Evolutionary conservation across 352 stramenopile genomes (phyloP).

Genomic region (Globisporangium carolinianum): DNA sequence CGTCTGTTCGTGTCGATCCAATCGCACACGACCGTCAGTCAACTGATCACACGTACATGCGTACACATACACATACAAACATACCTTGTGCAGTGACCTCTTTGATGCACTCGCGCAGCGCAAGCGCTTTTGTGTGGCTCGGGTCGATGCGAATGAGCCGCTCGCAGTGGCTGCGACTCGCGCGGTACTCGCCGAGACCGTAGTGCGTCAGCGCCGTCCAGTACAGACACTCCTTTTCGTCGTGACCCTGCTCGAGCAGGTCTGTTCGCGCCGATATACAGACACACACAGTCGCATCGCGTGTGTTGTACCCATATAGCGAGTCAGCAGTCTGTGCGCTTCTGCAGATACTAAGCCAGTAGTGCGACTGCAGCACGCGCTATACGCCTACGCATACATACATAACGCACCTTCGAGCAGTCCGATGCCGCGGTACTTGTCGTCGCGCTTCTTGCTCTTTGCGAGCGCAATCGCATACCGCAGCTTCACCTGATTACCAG

Average conservation of each 20-base stretch:
- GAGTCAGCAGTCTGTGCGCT: too few species aligned
- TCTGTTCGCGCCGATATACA: constrained; percentile 23
- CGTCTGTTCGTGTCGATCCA: constrained; percentile 21
- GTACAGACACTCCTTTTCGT: constrained; percentile 65
- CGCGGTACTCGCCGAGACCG: constrained; percentile 57
- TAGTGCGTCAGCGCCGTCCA: constrained; percentile 72
- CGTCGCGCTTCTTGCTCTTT: constrained; percentile 75
- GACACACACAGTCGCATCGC: too few species aligned
- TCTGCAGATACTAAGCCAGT: too few species aligned
- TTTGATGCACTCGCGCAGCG: constrained; percentile 73
- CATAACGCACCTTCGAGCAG: constrained; percentile 51
- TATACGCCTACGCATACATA: neutral
- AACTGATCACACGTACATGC: neutral
- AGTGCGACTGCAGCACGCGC: neutral
- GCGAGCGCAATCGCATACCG: constrained; percentile 63
- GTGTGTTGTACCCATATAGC: too few species aligned
- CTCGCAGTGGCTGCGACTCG: constrained; percentile 67
- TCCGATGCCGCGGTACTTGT: constrained; percentile 66
- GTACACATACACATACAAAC: neutral
- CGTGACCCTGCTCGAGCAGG: constrained; percentile 43
- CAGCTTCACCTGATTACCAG: constrained; percentile 42
- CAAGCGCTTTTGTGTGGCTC: constrained; percentile 58
- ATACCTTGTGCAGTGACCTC: constrained; percentile 53
- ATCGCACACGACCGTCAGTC: neutral
- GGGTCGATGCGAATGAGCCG: constrained; percentile 69